These are phyloP conservation scores for Odontarrhena argentea DNA, from an alignment of 345 rosid species.

Conservation along the genomic window DNA sequence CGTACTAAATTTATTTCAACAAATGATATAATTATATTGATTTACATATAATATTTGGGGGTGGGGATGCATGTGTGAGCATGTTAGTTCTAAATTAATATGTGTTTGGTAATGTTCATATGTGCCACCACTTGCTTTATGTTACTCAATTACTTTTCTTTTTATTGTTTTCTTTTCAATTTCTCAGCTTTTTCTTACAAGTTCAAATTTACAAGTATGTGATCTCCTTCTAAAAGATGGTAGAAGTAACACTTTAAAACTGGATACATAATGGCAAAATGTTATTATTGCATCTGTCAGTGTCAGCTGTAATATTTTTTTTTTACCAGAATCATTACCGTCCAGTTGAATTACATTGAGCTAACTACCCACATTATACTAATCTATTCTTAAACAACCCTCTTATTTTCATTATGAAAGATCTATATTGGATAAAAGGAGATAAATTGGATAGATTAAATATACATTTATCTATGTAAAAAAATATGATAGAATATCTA, in stretches of 20 bases:
- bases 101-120: conserved; percentile 18
- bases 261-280: conserved; percentile 4
- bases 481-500: background rate
- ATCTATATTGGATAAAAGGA: no score
- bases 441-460: no score
- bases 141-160: conserved; percentile 6
- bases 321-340: background rate
- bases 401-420: no score
- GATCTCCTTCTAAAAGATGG: conserved; percentile 10
- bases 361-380: background rate
- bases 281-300: conserved; percentile 1
- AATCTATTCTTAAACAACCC: no score
- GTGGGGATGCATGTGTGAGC: conserved; percentile 41
- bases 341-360: background rate
- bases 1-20: no score
- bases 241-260: background rate
- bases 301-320: background rate
- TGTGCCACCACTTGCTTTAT: conserved; percentile 33
- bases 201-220: background rate
- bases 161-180: background rate
- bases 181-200: background rate
- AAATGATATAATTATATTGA: background rate
- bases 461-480: no score
- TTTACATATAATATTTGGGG: background rate
- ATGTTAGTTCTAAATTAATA: conserved; percentile 30